A percentile compares a stretch with the other conserved stretches of the same genome.
Conservation (phyloP, 129 eudicot species). For the Scalesia atractyloides region DNA sequence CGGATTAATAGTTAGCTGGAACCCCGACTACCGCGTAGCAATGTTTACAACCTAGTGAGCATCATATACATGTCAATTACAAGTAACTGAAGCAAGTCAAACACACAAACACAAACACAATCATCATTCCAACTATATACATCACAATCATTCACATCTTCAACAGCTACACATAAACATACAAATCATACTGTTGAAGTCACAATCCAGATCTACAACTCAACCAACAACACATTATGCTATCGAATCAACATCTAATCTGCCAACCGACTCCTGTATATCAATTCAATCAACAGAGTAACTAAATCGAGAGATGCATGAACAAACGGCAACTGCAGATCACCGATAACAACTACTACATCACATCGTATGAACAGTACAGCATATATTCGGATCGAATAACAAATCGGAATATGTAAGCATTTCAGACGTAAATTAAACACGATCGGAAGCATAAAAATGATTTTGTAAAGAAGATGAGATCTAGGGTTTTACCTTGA, state of each 20-base stretch:
- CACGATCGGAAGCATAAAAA: not conserved
- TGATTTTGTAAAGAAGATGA: not conserved
- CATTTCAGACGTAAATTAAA: not conserved
- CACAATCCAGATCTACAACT: constrained; percentile 25
- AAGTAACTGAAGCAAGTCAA: not conserved
- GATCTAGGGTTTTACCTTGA: constrained; percentile 37
- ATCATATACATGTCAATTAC: constrained; percentile 1
- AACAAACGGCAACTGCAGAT: not conserved
- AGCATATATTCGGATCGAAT: constrained; percentile 5
- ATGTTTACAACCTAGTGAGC: not conserved
- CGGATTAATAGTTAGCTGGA: too few relatives aligned
- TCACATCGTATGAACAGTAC: not conserved
- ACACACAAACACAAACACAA: constrained; percentile 1
- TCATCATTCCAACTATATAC: not conserved
- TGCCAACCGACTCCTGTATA: constrained; percentile 5
- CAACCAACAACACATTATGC: not conserved
- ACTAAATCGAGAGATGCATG: constrained; percentile 8
- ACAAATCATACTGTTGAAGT: not conserved
- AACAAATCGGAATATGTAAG: not conserved
- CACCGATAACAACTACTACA: not conserved
- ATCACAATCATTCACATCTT: not conserved
- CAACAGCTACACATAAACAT: constrained; percentile 2
- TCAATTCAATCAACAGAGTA: constrained; percentile 19
- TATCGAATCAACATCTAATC: constrained; percentile 19
- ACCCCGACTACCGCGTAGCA: too few relatives aligned